Percentiles rank a stretch among this genome's conserved stretches.
Conservation (phyloP, 768 basidiomycete genomes). For the Lentinula lateritia region DNA sequence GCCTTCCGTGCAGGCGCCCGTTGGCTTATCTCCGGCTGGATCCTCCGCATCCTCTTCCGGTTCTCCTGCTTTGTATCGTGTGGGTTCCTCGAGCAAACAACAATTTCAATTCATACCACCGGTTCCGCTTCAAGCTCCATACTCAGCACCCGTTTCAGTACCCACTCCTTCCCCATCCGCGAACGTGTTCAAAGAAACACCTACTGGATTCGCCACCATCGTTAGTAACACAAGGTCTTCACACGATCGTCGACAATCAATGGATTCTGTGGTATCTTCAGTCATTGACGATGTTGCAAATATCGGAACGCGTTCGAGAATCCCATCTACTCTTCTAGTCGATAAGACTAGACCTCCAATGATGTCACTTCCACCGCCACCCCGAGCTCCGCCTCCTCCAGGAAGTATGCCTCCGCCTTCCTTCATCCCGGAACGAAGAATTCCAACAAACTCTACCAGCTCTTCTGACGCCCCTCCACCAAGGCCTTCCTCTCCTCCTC, state of each 20-base stretch:
- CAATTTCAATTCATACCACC: constrained; percentile 65
- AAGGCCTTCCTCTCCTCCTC: constrained; percentile 89
- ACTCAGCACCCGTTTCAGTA: constrained; percentile 27
- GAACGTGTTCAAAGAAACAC: constrained; percentile 9
- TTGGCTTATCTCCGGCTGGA: constrained; percentile 17
- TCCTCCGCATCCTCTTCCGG: constrained; percentile 5
- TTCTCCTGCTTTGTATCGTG: constrained; percentile 44
- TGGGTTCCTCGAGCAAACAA: constrained; percentile 37
- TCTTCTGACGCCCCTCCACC: constrained; percentile 66
- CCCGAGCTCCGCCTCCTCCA: constrained; percentile 57
- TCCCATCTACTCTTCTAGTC: constrained; percentile 48
- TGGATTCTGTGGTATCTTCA: constrained; percentile 63
- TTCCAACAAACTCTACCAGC: constrained; percentile 35
- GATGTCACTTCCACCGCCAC: constrained; percentile 80
- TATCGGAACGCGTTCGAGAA: constrained; percentile 42
- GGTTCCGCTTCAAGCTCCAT: constrained; percentile 23
- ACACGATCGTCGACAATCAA: constrained; percentile 63
- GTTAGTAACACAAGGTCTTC: constrained; percentile 35
- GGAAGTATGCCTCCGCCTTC: constrained; percentile 69
- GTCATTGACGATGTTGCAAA: constrained; percentile 38
- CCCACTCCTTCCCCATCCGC: constrained; percentile 25
- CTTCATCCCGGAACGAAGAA: constrained; percentile 68
- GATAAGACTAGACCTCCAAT: constrained; percentile 83
- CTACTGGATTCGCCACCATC: constrained; percentile 7
- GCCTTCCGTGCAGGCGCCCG: constrained; percentile 35